These are phyloP conservation scores for Phytophthora niederhauseri DNA, from an alignment of 352 stramenopile genomes.

Conservation along the genomic window DNA sequence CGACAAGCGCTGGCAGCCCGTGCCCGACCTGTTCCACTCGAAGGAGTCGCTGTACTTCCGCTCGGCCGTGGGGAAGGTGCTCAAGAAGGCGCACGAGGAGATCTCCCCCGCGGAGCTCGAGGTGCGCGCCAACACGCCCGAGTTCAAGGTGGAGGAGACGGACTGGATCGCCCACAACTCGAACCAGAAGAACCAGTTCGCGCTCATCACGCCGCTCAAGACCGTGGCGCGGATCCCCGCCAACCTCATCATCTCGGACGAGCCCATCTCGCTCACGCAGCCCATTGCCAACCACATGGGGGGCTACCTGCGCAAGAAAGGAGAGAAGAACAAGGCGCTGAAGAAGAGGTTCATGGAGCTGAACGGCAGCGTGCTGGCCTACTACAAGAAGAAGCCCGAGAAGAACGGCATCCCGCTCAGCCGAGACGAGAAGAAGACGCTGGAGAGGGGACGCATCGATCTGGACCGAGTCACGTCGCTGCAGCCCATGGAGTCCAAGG, in stretches of 20 bases:
- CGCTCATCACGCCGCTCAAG: slow-evolving; percentile 84
- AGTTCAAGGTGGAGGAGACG: slow-evolving; percentile 86
- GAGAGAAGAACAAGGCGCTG: slow-evolving; percentile 84
- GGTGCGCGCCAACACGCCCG: slow-evolving; percentile 88
- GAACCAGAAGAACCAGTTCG: slow-evolving; percentile 78
- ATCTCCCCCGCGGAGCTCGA: slow-evolving; percentile 85
- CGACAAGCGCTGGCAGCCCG: slow-evolving; percentile 80
- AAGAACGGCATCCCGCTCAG: slow-evolving; percentile 77
- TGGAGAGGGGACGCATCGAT: slow-evolving; percentile 77
- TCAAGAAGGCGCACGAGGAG: slow-evolving; percentile 82
- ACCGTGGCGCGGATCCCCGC: slow-evolving; percentile 77
- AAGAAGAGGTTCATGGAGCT: slow-evolving; percentile 89
- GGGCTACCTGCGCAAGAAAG: slow-evolving; percentile 81
- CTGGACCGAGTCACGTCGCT: slow-evolving; percentile 82
- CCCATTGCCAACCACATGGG: slow-evolving; percentile 62
- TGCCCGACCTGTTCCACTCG: slow-evolving; percentile 75
- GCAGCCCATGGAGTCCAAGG: slow-evolving; percentile 69
- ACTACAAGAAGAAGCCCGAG: slow-evolving; percentile 89
- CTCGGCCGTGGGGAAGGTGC: slow-evolving; percentile 68
- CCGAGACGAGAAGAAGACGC: slow-evolving; percentile 75
- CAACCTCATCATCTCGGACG: slow-evolving; percentile 71
- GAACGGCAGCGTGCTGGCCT: slow-evolving; percentile 69
- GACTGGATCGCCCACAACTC: slow-evolving; percentile 89
- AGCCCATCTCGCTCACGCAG: slow-evolving; percentile 40
- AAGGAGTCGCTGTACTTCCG: slow-evolving; percentile 85